Evolutionary conservation across 73 alveolate genomes (phyloP), one percentile per base, ranked within the genome.

Genomic region (Paramecium sexaurelia): DNA sequence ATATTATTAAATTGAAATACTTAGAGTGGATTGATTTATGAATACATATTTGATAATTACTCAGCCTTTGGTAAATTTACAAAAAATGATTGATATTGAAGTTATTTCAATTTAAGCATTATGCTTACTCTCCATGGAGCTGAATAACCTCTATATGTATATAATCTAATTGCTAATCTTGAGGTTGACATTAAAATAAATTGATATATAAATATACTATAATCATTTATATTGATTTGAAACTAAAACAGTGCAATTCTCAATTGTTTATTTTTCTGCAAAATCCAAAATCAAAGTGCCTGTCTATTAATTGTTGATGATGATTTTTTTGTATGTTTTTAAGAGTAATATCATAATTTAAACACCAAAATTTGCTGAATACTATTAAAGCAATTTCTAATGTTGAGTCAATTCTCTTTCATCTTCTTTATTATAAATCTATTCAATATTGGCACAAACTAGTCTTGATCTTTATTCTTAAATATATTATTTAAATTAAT

Each of bases 21-120:
- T 35, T 91, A 73, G 29, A 55, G 29, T 55, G 98, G 98, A 66
- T 96, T 96, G 82, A 93, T 84, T 75, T 94, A 90, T n/a, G 94
- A 41, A 78, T 82, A 94, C 83, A 61, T 61, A 61, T 26, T 32
- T 19, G 83, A 19, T 29, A 61, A 13, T 26, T 61, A 32, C 83
- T 61, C 83, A 24, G 45, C 83, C 7, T 61, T 61, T 5, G 83
- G 83, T 13, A 61, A 61, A 32, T 61, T 61, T 32, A 61, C 47
- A 61, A 61, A 61, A 32, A 61, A 61, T 26, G 41, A 20, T 61
- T 61, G 47, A 20, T 33, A 71, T 32, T 32, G 86, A 13, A 71
- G 55, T 71, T 36, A 6, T 13, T 71, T 71, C 33, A 71, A 13
- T 36, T 71, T 71, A n/a, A 71, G 29, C 32, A 37, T 20, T 0